Percentiles rank a stretch among this genome's conserved stretches.
Conservation (phyloP, 805 yeast genomes). For the Candida sithepensis region DNA sequence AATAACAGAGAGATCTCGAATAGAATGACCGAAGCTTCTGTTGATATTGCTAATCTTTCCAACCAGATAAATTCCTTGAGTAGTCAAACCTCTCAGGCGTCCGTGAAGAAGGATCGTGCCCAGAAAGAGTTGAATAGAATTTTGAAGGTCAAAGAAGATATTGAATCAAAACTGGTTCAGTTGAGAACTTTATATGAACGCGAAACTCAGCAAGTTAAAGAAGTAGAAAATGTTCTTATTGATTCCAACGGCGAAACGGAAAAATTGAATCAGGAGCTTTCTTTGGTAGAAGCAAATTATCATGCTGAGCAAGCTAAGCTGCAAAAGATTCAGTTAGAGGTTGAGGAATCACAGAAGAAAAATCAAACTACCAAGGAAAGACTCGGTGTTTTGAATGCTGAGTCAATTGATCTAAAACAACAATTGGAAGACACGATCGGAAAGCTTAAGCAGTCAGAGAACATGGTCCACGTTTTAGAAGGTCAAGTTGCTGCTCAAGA, state of each 20-base stretch:
- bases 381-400: slow-evolving; percentile 63
- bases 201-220: slow-evolving; percentile 72
- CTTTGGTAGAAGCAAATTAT: slow-evolving; percentile 73
- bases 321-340: slow-evolving; percentile 53
- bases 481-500: slow-evolving; percentile 66
- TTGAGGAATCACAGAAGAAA: slow-evolving; percentile 66
- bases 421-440: slow-evolving; percentile 49
- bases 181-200: slow-evolving; percentile 70
- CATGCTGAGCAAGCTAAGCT: slow-evolving; percentile 66
- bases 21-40: slow-evolving; percentile 71
- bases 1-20: slow-evolving; percentile 52
- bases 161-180: slow-evolving; percentile 64
- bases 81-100: slow-evolving; percentile 65
- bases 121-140: slow-evolving; percentile 74
- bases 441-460: slow-evolving; percentile 59
- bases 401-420: slow-evolving; percentile 54
- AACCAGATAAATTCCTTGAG: slow-evolving; percentile 80
- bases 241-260: slow-evolving; percentile 65
- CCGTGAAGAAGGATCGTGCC: slow-evolving; percentile 68
- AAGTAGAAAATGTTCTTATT: slow-evolving; percentile 61
- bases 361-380: slow-evolving; percentile 65
- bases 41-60: slow-evolving; percentile 82
- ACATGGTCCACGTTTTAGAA: slow-evolving; percentile 59
- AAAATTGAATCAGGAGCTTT: slow-evolving; percentile 64
- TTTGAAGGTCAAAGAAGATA: slow-evolving; percentile 61